Conservation (phyloP, 441 rosid species). For the Erysimum pusillum region DNA sequence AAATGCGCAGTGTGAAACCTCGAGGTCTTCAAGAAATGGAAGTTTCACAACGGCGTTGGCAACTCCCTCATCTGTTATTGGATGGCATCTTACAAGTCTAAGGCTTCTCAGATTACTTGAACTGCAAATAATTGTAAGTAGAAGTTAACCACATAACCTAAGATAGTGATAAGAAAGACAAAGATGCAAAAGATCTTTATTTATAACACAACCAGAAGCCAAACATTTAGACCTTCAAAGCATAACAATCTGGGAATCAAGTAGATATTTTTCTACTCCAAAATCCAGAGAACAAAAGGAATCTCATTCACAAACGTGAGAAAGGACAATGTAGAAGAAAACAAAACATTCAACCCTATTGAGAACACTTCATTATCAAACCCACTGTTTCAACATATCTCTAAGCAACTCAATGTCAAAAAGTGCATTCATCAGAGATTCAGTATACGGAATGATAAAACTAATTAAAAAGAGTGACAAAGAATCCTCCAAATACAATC, state of each 20-base stretch:
- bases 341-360: not conserved
- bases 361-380: not conserved
- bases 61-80: slow-evolving; percentile 54
- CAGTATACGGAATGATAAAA: not conserved
- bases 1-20: slow-evolving; percentile 48
- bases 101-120: slow-evolving; percentile 56
- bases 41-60: slow-evolving; percentile 50
- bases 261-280: not conserved
- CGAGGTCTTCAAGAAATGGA: slow-evolving; percentile 66
- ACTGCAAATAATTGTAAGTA: slow-evolving; percentile 40
- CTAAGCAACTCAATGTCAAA: not conserved
- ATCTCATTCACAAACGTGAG: not conserved
- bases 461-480: not conserved
- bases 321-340: not conserved
- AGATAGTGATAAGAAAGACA: not conserved
- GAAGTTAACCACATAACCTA: not conserved
- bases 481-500: not conserved
- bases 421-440: not conserved
- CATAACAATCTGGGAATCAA: slow-evolving; percentile 2
- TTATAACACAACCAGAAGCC: not conserved
- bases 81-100: slow-evolving; percentile 45
- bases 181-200: not conserved
- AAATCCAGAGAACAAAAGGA: not conserved
- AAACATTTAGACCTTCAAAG: not conserved
- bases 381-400: not conserved